phyloP scores from a whole-genome alignment of 2,329 filamentous ascomycete genomes.

The Coniochaeta pulveracea region DNA sequence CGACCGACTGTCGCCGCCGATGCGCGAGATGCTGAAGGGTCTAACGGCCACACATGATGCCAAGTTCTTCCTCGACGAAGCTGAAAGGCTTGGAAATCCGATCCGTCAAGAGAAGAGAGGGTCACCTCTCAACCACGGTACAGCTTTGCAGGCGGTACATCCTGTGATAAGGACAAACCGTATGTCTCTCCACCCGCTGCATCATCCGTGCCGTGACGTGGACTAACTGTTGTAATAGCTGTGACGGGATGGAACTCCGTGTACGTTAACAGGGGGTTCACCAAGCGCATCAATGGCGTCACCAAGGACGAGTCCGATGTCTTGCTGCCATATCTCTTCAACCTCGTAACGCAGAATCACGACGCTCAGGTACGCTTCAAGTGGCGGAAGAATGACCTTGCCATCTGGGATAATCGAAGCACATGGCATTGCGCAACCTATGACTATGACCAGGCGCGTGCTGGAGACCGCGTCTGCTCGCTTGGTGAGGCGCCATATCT shows the following conservation, averaged over 20 bases:
- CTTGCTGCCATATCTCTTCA: conserved; percentile 35
- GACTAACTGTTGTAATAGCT: conserved; percentile 12
- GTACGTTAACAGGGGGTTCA: conserved; percentile 38
- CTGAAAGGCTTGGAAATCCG: conserved; percentile 28
- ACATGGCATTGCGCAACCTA: conserved; percentile 44
- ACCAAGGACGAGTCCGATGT: conserved; percentile 41
- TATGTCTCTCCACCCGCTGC: conserved; percentile 7
- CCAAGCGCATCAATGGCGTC: conserved; percentile 41
- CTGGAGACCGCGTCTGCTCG: conserved; percentile 28
- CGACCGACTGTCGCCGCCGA: conserved; percentile 36
- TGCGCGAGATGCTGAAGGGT: conserved; percentile 33
- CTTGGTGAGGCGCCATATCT: conserved; percentile 32
- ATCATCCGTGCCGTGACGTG: too few relatives aligned
- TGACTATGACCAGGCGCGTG: conserved; percentile 39
- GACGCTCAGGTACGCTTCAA: conserved; percentile 44
- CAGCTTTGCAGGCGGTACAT: conserved; percentile 35
- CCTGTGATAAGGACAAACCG: conserved; percentile 48
- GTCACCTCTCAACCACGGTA: conserved; percentile 45
- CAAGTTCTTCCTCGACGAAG: conserved; percentile 38
- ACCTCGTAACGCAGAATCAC: conserved; percentile 40
- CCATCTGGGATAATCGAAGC: conserved; percentile 56
- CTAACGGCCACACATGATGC: conserved; percentile 38
- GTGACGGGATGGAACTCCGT: conserved; percentile 47
- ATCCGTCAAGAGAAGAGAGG: conserved; percentile 27
- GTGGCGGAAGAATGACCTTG: conserved; percentile 40